Conservation (phyloP, 495 filamentous ascomycete species). For the Neurospora terricola region DNA sequence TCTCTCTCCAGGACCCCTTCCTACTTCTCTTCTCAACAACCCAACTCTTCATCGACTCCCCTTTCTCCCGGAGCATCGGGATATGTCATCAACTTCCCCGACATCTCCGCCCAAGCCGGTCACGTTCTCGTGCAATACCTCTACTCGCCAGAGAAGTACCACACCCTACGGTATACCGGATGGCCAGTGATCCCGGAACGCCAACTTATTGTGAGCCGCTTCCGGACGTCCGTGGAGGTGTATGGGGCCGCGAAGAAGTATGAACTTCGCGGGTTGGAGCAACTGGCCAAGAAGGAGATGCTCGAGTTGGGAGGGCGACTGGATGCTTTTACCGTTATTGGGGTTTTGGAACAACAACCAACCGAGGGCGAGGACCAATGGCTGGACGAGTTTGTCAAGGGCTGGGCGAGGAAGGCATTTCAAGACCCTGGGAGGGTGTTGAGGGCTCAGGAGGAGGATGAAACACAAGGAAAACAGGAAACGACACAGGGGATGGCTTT, state of each 20-base stretch:
- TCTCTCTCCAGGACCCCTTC: neutral
- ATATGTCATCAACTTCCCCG: neutral
- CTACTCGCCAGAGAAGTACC: conserved; percentile 5
- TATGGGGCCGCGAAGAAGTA: conserved; percentile 6
- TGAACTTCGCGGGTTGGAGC: conserved; percentile 8
- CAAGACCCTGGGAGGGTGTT: neutral
- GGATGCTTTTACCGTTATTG: neutral
- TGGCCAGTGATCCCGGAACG: neutral
- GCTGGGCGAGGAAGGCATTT: neutral
- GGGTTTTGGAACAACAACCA: neutral
- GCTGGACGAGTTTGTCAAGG: neutral
- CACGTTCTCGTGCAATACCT: conserved; percentile 23
- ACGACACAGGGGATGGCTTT: neutral
- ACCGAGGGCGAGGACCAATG: neutral
- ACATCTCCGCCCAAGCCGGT: conserved; percentile 11
- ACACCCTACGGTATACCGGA: neutral
- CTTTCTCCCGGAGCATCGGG: neutral
- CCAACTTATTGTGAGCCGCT: neutral
- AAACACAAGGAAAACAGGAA: neutral
- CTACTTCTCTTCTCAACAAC: neutral
- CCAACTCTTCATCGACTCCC: neutral
- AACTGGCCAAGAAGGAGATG: conserved; percentile 7
- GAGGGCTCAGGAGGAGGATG: neutral
- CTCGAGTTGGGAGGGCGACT: neutral
- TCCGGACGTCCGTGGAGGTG: conserved; percentile 5